Evolutionary conservation across 2,329 filamentous ascomycete species (phyloP).

Genomic region (Cylindrodendrum hubeiense): DNA sequence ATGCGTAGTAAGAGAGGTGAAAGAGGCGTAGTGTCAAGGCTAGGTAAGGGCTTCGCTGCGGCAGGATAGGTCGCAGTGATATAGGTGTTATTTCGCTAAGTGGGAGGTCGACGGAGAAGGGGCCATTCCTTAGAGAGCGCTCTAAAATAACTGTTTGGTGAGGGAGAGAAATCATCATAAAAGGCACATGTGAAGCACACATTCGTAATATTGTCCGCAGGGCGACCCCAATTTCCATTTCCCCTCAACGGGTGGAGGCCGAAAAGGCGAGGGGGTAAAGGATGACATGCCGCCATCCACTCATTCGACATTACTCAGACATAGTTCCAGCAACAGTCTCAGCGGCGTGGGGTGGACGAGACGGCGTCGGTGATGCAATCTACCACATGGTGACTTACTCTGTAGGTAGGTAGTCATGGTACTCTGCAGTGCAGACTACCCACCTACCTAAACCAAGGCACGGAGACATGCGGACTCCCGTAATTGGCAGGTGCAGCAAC

Average conservation of each 20-base stretch:
- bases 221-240: background rate
- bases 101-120: background rate
- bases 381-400: background rate
- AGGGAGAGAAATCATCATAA: too few relatives aligned
- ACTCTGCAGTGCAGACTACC: too few relatives aligned
- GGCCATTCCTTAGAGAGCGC: background rate
- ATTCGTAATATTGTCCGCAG: background rate
- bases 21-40: background rate
- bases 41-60: background rate
- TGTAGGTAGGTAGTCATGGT: too few relatives aligned
- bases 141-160: background rate
- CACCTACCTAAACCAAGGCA: too few relatives aligned
- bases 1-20: background rate
- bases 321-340: background rate
- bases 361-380: background rate
- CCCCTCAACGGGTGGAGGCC: background rate
- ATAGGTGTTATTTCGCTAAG: conserved; percentile 10
- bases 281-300: conserved; percentile 10
- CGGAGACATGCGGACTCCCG: too few relatives aligned
- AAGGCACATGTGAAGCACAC: background rate
- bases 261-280: background rate
- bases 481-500: too few relatives aligned
- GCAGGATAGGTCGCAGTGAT: background rate
- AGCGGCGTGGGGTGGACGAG: conserved; percentile 16
- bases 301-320: background rate